phyloP scores from a whole-genome alignment of 1,284 basidiomycete genomes.

The Malassezia sp. region DNA sequence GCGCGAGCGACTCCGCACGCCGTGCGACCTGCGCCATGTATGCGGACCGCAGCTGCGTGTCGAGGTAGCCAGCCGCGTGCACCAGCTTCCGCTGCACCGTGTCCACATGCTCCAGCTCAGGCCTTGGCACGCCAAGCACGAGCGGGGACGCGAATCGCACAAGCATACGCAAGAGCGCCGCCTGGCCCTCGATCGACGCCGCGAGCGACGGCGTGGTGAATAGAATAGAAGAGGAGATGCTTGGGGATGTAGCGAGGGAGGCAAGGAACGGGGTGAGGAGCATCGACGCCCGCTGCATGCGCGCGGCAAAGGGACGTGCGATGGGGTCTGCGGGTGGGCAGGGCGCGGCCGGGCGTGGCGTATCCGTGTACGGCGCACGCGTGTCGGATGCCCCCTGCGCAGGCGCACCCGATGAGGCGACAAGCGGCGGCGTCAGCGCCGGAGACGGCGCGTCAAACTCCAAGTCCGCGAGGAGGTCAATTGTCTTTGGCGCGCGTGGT shows the following conservation, averaged over 20 bases:
- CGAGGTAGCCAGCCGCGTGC: neutral
- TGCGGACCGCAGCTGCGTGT: slow-evolving; percentile 9
- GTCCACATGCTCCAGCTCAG: neutral
- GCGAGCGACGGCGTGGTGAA: neutral
- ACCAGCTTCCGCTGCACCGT: neutral
- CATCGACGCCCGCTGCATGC: slow-evolving; percentile 5
- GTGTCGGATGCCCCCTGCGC: too few species aligned
- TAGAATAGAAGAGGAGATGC: slow-evolving; percentile 8
- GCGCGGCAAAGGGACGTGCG: slow-evolving; percentile 1
- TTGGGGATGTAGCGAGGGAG: neutral
- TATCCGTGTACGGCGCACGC: too few species aligned
- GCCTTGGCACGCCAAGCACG: neutral
- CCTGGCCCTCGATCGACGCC: slow-evolving; percentile 2
- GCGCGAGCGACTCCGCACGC: neutral
- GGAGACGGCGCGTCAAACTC: neutral
- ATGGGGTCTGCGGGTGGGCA: too few species aligned
- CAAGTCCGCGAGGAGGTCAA: slow-evolving; percentile 8
- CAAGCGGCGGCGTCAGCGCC: too few species aligned
- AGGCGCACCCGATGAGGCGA: too few species aligned
- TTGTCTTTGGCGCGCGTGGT: neutral
- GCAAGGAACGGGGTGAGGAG: slow-evolving; percentile 1
- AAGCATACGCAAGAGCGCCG: slow-evolving; percentile 2
- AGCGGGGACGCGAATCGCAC: slow-evolving; percentile 1
- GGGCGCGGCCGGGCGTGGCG: too few species aligned
- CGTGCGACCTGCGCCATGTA: slow-evolving; percentile 1